Base-by-base conservation (phyloP, 2,329 filamentous ascomycete species). In the Trichoderma simmonsii region DNA sequence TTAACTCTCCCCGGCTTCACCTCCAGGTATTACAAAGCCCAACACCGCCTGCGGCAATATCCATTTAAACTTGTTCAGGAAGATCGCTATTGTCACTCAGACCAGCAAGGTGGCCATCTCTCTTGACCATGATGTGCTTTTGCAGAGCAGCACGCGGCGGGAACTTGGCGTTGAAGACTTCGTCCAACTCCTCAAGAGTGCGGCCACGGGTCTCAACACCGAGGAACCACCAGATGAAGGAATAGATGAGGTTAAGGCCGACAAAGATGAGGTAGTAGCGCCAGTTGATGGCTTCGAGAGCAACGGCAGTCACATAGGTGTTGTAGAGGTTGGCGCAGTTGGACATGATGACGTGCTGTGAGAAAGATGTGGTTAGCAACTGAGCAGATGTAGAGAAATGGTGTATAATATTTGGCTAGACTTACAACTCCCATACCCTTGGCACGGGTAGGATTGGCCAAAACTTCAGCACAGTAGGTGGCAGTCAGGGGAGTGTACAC, bases 401-500 rank as follows among this genome's bases (percentile, higher is more conserved):
- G 1, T 4, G 8, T 11, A 24, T 1, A 39, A 14, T n/a, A 61
- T 18, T 2, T 8, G 26, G 24, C 0, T 34, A 4, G 14, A 34
- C 77, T 77, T 74, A 79, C 77, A 9, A 80, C 73, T n/a, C 76
- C 77, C 78, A 79, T 82, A 11, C 80, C 80, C 73, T 81, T 82
- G 70, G 80, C 80, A 18, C 80, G 76, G 5, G 77, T 81, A 1
- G 77, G 75, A 4, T 78, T 80, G 39, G 76, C 73, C 6, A 82
- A 73, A 0, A 80, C 80, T 71, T 82, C 80, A 0, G 79, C 80
- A 28, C 80, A 80, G 64, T 81, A 82, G 26, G 81, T 81, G 28
- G 77, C 78, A 18, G 80, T 79, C 3, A 87, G 78, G 0, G 86
- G 85, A 0, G 85, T 87, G 82, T 84, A 86, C 1, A 85, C 85